Evolutionary conservation across 257 asterid species (phyloP), one percentile per base, ranked within the genome.

Genomic region (Gentiana dahurica): DNA sequence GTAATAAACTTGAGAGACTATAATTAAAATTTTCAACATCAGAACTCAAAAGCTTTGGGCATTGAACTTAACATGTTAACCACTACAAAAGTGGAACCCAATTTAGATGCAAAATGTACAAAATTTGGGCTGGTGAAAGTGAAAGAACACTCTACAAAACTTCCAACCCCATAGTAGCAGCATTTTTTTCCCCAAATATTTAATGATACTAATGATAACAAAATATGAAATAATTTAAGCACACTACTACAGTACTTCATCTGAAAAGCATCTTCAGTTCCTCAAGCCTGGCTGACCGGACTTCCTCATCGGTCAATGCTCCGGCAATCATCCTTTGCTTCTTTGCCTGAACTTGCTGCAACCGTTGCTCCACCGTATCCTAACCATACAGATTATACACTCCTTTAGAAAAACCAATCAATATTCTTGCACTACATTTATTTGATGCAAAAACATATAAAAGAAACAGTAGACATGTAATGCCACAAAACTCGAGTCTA

Each of bases 241-340:
- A 24, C 24, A 24, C 24, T 24, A 24, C 24, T 24, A 24, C 24
- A 24, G 24, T 24, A 33, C 55, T 3, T 63, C 65, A 88, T 55
- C 88, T 71, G 58, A 85, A 88, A 4, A 88, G 87, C 94, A 83
- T 82, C 60, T 85, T 82, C 54, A 88, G 95, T 41, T 88, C 94
- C 8, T 88, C 94, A 1, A 88, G 54, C 61, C 95, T 72, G 6
- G 86, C 77, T 0, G 86, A 79, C 50, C 95, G 82, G 67, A 88
- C 90, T 65, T 88, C 94, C 54, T 85, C 95, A 12, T 82, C 94
- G 34, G 95, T 85, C 3, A 88, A 57, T 1, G 94, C 96, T 53
- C 96, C 95, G 5, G 90, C 84, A 8, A 85, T 83, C 95, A 82
- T 75, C 45, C 84, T 71, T 55, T 82, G 91, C 72, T 88, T 85